A percentile compares a stretch with the other conserved stretches of the same genome.
These are phyloP conservation scores for Ogataea degrootiae DNA, from an alignment of 805 yeast genomes.

Conservation along the genomic window DNA sequence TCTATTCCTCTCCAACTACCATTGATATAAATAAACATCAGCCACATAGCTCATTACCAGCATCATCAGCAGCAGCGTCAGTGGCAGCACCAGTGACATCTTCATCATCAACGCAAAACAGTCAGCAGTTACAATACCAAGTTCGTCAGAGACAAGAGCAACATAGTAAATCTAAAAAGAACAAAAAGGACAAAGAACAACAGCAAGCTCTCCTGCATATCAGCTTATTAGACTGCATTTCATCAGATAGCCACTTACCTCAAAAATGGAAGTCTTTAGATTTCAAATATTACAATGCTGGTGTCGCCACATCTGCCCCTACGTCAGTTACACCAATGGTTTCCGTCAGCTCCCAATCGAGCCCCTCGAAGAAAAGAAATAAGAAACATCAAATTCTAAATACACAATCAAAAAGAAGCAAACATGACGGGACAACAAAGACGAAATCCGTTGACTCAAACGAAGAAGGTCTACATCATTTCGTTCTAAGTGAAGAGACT, in stretches of 20 bases:
- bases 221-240: conserved; percentile 26
- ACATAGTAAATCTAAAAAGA: conserved; percentile 26
- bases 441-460: conserved; percentile 7
- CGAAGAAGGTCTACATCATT: conserved; percentile 47
- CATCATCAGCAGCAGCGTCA: neutral
- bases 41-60: too few relatives aligned
- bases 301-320: conserved; percentile 6
- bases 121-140: conserved; percentile 1
- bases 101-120: conserved; percentile 1
- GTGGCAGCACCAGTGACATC: neutral
- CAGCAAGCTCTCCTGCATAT: conserved; percentile 17
- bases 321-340: conserved; percentile 1
- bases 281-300: conserved; percentile 45
- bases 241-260: conserved; percentile 39
- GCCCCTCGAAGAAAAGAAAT: conserved; percentile 12
- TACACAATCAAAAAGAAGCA: conserved; percentile 18
- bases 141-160: conserved; percentile 5
- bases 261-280: conserved; percentile 51
- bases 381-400: conserved; percentile 17
- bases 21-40: conserved; percentile 8
- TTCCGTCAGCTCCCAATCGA: conserved; percentile 8
- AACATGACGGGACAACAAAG: conserved; percentile 12
- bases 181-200: conserved; percentile 8
- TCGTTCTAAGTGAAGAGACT: conserved; percentile 50
- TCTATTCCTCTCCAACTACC: conserved; percentile 12